Conservation (phyloP, 768 basidiomycete genomes). For the Hericium erinaceus region DNA sequence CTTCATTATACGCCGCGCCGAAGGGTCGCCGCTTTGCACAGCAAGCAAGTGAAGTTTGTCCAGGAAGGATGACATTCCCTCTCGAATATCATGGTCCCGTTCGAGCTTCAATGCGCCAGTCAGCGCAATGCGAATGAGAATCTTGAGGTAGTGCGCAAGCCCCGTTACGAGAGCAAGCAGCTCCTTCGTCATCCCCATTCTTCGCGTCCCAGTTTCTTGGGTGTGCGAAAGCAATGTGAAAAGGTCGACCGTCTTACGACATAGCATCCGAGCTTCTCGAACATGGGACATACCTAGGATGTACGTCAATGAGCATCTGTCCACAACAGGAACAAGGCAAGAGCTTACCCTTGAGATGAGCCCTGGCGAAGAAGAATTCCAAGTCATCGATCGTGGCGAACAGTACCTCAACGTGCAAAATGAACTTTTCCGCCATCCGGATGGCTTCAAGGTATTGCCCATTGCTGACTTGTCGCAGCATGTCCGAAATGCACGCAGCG, state of each 20-base stretch:
- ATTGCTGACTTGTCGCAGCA: conserved; percentile 95
- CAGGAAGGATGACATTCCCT: conserved; percentile 84
- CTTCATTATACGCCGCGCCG: conserved; percentile 67
- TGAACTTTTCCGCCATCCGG: conserved; percentile 97
- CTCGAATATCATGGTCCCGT: conserved; percentile 72
- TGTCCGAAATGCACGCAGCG: conserved; percentile 97
- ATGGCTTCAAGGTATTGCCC: conserved; percentile 95
- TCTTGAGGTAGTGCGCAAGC: conserved; percentile 98
- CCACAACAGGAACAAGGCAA: not conserved
- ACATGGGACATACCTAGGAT: conserved; percentile 89
- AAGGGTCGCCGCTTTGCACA: conserved; percentile 73
- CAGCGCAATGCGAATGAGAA: conserved; percentile 94
- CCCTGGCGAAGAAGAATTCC: conserved; percentile 73
- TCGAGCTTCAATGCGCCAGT: conserved; percentile 95
- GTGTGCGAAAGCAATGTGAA: conserved; percentile 95
- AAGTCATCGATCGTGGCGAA: conserved; percentile 97
- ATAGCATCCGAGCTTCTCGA: conserved; percentile 95
- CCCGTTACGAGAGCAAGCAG: conserved; percentile 95
- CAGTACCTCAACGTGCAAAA: conserved; percentile 94
- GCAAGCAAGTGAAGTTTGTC: conserved; percentile 90
- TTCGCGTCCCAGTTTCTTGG: conserved; percentile 81
- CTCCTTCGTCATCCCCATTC: conserved; percentile 97
- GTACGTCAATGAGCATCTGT: not conserved
- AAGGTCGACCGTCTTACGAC: conserved; percentile 96
- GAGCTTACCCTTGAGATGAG: conserved; percentile 73